Evolutionary conservation across 2,329 filamentous ascomycete species (phyloP).

Genomic region (Colletotrichum cereale): DNA sequence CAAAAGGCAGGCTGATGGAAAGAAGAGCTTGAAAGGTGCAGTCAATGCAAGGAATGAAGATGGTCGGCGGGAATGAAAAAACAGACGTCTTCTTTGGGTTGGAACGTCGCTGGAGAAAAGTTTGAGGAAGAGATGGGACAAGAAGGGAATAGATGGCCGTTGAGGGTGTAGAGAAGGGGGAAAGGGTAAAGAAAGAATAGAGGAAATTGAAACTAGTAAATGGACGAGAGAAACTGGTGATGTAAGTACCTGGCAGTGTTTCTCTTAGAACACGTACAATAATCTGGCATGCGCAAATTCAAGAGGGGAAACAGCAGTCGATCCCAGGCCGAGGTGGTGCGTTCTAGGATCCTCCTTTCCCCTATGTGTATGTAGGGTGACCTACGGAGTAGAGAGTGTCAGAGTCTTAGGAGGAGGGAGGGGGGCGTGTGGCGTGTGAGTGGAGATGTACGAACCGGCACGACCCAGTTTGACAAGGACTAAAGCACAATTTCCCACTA

Average conservation of each 20-base stretch:
- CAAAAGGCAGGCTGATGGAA: background rate
- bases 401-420: background rate
- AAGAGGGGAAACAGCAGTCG: background rate
- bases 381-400: background rate
- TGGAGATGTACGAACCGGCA: constrained; percentile 19
- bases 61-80: constrained; percentile 1
- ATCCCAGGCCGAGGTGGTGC: background rate
- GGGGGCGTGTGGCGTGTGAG: constrained; percentile 17
- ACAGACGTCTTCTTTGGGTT: background rate
- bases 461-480: constrained; percentile 17
- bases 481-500: constrained; percentile 28
- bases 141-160: constrained; percentile 31
- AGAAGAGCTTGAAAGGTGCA: constrained; percentile 21
- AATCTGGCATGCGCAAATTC: background rate
- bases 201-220: constrained; percentile 10
- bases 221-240: constrained; percentile 17
- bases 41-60: constrained; percentile 30
- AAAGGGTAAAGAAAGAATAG: background rate
- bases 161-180: background rate
- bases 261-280: background rate
- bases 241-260: constrained; percentile 16
- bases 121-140: constrained; percentile 22
- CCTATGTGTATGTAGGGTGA: background rate
- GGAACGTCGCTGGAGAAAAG: constrained; percentile 12
- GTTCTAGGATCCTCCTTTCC: constrained; percentile 12